Evolutionary conservation across 1,284 basidiomycete species (phyloP), one percentile per base, ranked within the genome.

Genomic region (Naganishia sp.): DNA sequence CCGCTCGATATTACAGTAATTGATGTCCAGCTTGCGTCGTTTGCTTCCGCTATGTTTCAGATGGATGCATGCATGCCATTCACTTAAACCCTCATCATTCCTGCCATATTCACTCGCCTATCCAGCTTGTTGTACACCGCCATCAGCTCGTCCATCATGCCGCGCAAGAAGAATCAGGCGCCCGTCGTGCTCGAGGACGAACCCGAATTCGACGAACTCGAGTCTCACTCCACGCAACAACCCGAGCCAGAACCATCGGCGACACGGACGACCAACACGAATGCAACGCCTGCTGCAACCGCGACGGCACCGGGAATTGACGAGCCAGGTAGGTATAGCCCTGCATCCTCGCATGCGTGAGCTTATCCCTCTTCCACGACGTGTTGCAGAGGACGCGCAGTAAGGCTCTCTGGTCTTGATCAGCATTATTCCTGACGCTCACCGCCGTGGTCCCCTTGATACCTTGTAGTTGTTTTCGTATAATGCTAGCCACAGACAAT

Each of bases 401-500:
- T 61, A 52, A 39, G 36, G 13, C 28, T 39, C 36, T 39, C 13
- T 39, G 36, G 13, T 10, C 31, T 46, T 36, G n/a, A 13, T 46
- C 55, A 45, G 28, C n/a, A 7, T 25, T n/a, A 46, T 18, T 16
- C 45, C 57, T 50, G 25, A 52, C 16, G 16, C 43, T 16, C 13
- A 44, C 23, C 23, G 9, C 18, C 33, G 33, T 21, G 2, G 18
- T 31, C 42, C 33, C 15, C 46, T 28, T 15, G 36, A 39, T 7
- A 7, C 3, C 3, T 7, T 6, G 13, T 21, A 81, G 79, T 75
- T 79, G 77, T 7, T 88, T 94, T 71, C 85, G 84, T 69, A 94
- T 96, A 71, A 80, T 96, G 74, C 85, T 96, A 7, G 92, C 93
- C 3, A 95, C 94, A 0, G 94, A 96, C 80, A 95, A 94, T 73